A percentile compares a stretch with the other conserved stretches of the same genome.
Evolutionary conservation across 768 basidiomycete species (phyloP).

Genomic region (Xerocomus spinulosus): DNA sequence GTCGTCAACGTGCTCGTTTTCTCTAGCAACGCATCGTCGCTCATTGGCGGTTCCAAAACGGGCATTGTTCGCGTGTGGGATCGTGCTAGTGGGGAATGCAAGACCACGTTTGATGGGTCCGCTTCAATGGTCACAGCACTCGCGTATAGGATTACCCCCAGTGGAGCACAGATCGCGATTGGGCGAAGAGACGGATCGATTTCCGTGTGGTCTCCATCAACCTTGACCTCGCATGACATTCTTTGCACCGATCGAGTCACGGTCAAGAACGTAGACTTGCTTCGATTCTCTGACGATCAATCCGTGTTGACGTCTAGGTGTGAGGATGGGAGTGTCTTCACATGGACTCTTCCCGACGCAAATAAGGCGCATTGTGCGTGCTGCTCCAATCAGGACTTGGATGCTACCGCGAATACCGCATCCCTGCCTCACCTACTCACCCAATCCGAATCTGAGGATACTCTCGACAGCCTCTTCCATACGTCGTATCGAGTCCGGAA

Average conservation of each 20-base stretch:
- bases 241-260: constrained; percentile 1
- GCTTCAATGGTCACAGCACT: constrained; percentile 17
- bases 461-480: constrained; percentile 1
- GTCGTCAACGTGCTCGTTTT: constrained; percentile 9
- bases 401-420: not conserved
- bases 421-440: not conserved
- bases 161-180: constrained; percentile 5
- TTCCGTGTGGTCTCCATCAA: constrained; percentile 15
- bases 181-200: no score
- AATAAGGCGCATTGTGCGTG: not conserved
- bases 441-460: constrained; percentile 7
- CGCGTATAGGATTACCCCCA: not conserved
- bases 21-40: constrained; percentile 9
- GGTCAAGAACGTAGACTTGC: not conserved
- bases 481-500: constrained; percentile 13
- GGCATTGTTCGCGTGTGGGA: constrained; percentile 21
- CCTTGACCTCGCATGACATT: constrained; percentile 10
- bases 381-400: not conserved
- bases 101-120: not conserved
- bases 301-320: constrained; percentile 9
- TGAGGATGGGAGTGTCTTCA: constrained; percentile 7
- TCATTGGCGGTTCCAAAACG: constrained; percentile 18
- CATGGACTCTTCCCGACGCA: constrained; percentile 6
- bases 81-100: constrained; percentile 9
- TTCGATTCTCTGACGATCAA: constrained; percentile 10